Base-by-base conservation (phyloP, 1,284 basidiomycete genomes). In the Golubevia pallescens region DNA sequence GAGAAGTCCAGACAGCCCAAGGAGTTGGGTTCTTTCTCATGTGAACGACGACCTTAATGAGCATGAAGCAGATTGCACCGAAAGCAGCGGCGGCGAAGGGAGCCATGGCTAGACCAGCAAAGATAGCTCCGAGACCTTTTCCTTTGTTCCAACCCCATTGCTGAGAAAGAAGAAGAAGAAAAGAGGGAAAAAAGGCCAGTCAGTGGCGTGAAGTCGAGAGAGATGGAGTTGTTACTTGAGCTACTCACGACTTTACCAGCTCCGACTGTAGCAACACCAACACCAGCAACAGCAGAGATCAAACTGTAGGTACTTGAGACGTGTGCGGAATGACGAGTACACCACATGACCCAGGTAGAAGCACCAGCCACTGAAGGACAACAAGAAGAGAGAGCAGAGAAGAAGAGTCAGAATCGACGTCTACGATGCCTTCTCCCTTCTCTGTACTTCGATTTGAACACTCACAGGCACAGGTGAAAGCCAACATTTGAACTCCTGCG, bases 71-170 rank as follows among this genome's bases (percentile, higher is more conserved):
- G 59, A 65, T 65, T 13, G 61, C 61, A 53, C 61, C 63, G 20
- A 65, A 65, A 3, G 42, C 63, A 3, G 63, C 63, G 13, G 63
- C 21, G 61, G 42, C 51, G 1, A 65, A 63, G 32, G 63, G 63
- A 19, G 63, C 63, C 63, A 65, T 65, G 21, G 63, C 63, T 14
- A 65, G 58, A 23, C 63, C 63, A 56, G 63, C 13, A 32, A 67
- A 66, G 62, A 67, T 67, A 48, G 63, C 63, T 54, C 64, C 65
- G n/a, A n/a, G n/a, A n/a, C n/a, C n/a, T n/a, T n/a, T n/a, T n/a
- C n/a, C n/a, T n/a, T n/a, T n/a, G n/a, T n/a, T n/a, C n/a, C n/a
- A n/a, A n/a, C n/a, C n/a, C n/a, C n/a, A n/a, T n/a, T n/a, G n/a
- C n/a, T n/a, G n/a, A n/a, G n/a, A n/a, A n/a, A n/a, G n/a, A n/a